phyloP scores from a whole-genome alignment of 306 rosid species.

The Oemleria cerasiformis region DNA sequence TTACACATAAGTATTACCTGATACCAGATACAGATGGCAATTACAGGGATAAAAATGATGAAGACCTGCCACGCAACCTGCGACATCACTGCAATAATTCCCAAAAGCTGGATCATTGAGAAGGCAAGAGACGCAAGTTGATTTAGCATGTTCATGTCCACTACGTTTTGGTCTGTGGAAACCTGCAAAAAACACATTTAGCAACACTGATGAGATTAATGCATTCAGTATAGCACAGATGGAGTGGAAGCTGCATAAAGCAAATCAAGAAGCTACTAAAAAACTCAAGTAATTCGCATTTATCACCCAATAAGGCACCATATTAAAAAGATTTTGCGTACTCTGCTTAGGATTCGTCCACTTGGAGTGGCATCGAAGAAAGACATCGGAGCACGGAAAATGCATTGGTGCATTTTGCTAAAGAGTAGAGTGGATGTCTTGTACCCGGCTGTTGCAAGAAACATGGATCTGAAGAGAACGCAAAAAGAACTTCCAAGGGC shows the following conservation, averaged over 20 bases:
- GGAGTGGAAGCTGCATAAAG: background rate
- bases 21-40: slow-evolving; percentile 60
- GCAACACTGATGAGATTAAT: background rate
- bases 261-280: background rate
- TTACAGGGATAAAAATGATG: slow-evolving; percentile 64
- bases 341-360: slow-evolving; percentile 78
- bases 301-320: background rate
- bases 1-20: slow-evolving; percentile 46
- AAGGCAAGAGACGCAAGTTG: slow-evolving; percentile 48
- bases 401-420: slow-evolving; percentile 66
- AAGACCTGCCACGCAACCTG: slow-evolving; percentile 86
- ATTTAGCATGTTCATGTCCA: slow-evolving; percentile 47
- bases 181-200: slow-evolving; percentile 44
- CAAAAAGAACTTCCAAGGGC: slow-evolving; percentile 67
- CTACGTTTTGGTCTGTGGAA: slow-evolving; percentile 73
- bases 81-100: slow-evolving; percentile 78
- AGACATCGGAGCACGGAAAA: slow-evolving; percentile 87
- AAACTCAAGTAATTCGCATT: background rate
- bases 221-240: background rate
- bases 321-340: slow-evolving; percentile 28
- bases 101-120: slow-evolving; percentile 55
- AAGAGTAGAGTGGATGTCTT: slow-evolving; percentile 75
- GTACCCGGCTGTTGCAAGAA: slow-evolving; percentile 56
- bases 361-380: slow-evolving; percentile 89
- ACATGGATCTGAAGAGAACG: slow-evolving; percentile 43